These are phyloP conservation scores for Blastobotrys ciferrii DNA, from an alignment of 1,139 yeast genomes.

Conservation along the genomic window DNA sequence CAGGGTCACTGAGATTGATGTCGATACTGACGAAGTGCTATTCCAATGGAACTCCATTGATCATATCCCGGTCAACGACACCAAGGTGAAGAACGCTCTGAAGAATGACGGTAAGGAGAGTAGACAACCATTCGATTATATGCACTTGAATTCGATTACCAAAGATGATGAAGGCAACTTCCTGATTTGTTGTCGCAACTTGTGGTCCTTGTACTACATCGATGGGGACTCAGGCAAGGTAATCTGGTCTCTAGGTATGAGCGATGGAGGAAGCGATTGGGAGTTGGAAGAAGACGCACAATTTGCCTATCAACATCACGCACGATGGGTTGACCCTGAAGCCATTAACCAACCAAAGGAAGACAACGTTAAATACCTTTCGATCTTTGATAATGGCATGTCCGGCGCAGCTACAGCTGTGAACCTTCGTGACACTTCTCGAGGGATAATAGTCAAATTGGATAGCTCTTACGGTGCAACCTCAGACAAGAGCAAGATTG, in stretches of 20 bases:
- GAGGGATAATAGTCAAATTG: constrained; percentile 10
- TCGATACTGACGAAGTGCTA: constrained; percentile 39
- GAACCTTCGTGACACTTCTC: constrained; percentile 6
- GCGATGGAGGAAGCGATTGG: not conserved
- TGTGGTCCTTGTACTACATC: constrained; percentile 40
- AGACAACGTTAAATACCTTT: constrained; percentile 4
- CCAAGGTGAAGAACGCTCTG: constrained; percentile 35
- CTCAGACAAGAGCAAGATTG: not conserved
- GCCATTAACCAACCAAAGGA: not conserved
- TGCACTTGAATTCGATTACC: constrained; percentile 45
- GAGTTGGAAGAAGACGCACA: constrained; percentile 5
- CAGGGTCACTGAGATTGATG: constrained; percentile 34
- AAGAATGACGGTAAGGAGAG: constrained; percentile 36
- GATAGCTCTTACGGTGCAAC: not conserved
- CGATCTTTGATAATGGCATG: constrained; percentile 8
- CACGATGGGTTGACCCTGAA: constrained; percentile 13
- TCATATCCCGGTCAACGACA: constrained; percentile 31
- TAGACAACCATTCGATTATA: constrained; percentile 44
- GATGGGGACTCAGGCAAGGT: constrained; percentile 41
- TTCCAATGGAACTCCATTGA: constrained; percentile 44
- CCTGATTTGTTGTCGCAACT: constrained; percentile 40
- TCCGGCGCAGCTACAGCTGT: not conserved
- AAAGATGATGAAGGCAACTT: constrained; percentile 43
- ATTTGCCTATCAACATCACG: constrained; percentile 13
- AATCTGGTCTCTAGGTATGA: constrained; percentile 30